Base-by-base conservation (phyloP, 139 green algal species). In the Micractinium sp. region DNA sequence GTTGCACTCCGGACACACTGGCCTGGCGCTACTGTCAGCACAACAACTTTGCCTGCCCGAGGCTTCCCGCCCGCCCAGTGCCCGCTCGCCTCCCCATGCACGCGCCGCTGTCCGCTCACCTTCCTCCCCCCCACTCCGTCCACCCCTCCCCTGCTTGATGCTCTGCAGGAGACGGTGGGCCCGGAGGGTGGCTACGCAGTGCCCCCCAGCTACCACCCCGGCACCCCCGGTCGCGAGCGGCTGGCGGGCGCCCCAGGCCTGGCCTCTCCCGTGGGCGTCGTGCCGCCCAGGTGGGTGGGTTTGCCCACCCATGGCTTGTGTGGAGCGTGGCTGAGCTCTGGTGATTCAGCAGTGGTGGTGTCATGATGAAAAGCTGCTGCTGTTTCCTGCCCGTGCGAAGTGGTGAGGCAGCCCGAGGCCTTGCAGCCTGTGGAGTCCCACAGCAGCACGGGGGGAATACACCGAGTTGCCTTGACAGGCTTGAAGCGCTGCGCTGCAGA, bases 131-230 rank as follows among this genome's bases (percentile, higher is more conserved):
- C 31, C 31, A 41, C 2, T 76, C 5, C 0, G 33, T 31, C 29
- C 47, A 33, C 38, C 35, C 76, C 23, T 1, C 76, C 22, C 20
- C 63, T 12, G 7, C 63, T 16, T 12, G 7, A 31, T 27, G 5
- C 7, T 35, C 41, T 66, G 39, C 38, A 87, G 83, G 66, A 87
- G 38, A 87, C 66, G 1, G 41, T 63, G 27, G 83, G 66, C 27
- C 61, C 35, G 3, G 67, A 67, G 16, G 83, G 83, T 4, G 27
- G 36, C 29, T 87, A 87, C 31, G 38, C 63, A 1, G 2, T 35
- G 56, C 33, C 81, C 19, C 56, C 81, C 1, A 81, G 66, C 67
- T 66, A 87, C 83, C 67, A 87, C 33, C 67, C 83, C 67, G 31
- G 38, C 83, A 80, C 82, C 29, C 67, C 83, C 14, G 14, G n/a